phyloP scores from a whole-genome alignment of 139 green algal genomes.

The Chlorella sp. region DNA sequence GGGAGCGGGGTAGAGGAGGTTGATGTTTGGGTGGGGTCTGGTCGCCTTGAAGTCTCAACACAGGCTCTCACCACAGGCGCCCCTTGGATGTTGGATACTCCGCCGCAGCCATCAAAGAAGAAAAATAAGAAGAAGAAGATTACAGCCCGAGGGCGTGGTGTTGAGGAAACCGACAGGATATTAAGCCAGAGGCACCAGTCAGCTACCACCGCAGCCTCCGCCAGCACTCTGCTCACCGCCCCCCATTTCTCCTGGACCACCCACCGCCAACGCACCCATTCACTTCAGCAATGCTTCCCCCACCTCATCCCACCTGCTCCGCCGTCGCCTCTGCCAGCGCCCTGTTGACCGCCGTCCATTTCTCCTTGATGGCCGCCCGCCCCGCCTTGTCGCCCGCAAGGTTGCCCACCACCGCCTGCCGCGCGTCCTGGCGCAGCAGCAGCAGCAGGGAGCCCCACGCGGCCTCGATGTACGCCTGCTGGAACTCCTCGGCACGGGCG shows the following conservation, averaged over 20 bases:
- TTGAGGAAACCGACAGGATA: no score
- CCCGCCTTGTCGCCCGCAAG: constrained; percentile 14
- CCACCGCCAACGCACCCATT: background rate
- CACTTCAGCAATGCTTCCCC: background rate
- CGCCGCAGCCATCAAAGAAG: no score
- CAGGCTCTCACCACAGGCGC: no score
- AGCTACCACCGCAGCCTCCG: no score
- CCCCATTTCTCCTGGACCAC: background rate
- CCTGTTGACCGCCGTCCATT: constrained; percentile 31
- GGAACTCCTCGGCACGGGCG: background rate
- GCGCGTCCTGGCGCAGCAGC: constrained; percentile 17
- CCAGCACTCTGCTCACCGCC: background rate
- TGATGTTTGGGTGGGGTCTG: no score
- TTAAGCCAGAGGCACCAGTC: no score
- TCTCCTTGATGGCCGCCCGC: constrained; percentile 30
- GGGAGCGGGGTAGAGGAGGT: background rate
- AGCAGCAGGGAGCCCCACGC: constrained; percentile 14
- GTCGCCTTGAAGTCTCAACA: no score
- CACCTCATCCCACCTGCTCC: constrained; percentile 16
- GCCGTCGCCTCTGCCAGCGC: background rate
- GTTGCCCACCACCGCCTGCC: background rate
- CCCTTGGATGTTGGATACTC: no score
- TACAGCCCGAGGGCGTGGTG: no score
- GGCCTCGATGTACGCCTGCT: constrained; percentile 12
- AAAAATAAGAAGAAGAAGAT: no score